Evolutionary conservation across 176 grass and related monocot species (phyloP), one percentile per base, ranked within the genome.

Genomic region (Stipa capillata): DNA sequence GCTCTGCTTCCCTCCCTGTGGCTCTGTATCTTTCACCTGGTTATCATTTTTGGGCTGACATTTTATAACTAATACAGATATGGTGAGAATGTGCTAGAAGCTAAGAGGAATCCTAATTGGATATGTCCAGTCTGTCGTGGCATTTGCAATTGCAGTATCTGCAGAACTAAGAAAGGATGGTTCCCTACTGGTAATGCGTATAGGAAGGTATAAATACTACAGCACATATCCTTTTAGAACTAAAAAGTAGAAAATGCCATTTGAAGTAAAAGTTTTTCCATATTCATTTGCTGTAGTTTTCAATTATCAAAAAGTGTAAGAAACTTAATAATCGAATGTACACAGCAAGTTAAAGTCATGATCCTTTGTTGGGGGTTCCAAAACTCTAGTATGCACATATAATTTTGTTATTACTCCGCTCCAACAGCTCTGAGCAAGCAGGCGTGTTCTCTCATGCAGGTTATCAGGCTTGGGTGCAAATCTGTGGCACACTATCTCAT

Each of bases 151-250:
- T 98, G 96, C 85, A 94, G 96, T 65, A 65, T 93, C 6, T 98
- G 96, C 72, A 87, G 96, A 84, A 72, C 81, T 61, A 98, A 94
- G 76, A 98, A 90, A 87, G 92, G 96, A 91, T 98, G 96, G 96
- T 61, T 21, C 25, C 96, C 96, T 16, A 94, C 96, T 76, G 92
- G 92, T 7, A 2, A 8, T 53, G 80, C 73, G 0, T 98, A 98
- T 47, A 87, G 78, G 66, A 98, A 92, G 85, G 92, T 98, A 90
- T n/a, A 47, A 43, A 54, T 42, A 66, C 14, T 35, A 44, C 31
- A 21, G 55, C 15, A 33, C 23, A 49, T 18, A 47, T 23, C 33
- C 61, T 9, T 52, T 68, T 61, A 59, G 27, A 37, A 59, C 2
- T 31, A 54, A 9, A 32, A 32, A 48, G 2, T 78, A n/a, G n/a